A percentile compares a stretch with the other conserved stretches of the same genome.
These are phyloP conservation scores for Solanum peruvianum DNA, from an alignment of 257 asterid genomes.

Conservation along the genomic window DNA sequence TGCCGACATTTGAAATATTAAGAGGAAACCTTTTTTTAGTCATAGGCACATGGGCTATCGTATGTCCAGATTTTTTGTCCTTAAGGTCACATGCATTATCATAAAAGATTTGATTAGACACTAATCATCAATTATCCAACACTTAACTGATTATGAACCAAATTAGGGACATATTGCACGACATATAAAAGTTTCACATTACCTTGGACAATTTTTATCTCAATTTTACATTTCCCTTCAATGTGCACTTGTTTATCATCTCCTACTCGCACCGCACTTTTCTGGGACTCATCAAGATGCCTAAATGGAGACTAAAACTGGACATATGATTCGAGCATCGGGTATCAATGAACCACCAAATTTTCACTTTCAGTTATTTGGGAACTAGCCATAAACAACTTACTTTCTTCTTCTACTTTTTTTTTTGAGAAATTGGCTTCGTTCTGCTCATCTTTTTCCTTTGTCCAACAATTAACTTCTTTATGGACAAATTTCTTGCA, in stretches of 20 bases:
- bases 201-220: neutral
- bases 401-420: neutral
- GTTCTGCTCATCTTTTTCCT: neutral
- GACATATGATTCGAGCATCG: neutral
- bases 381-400: neutral
- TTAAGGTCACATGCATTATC: neutral
- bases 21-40: too few relatives aligned
- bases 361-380: neutral
- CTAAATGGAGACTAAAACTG: neutral
- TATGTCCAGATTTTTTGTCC: neutral
- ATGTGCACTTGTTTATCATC: neutral
- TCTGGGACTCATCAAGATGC: neutral
- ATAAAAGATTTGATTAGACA: neutral
- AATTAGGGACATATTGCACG: neutral
- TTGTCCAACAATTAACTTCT: neutral
- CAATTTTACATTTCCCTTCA: neutral
- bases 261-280: too few relatives aligned
- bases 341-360: neutral
- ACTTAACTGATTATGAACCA: conserved; percentile 1
- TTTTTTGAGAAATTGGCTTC: neutral
- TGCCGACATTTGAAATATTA: too few relatives aligned
- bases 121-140: neutral
- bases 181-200: neutral
- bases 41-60: too few relatives aligned
- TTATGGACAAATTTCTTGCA: neutral